Evolutionary conservation across 148 eudicot species (phyloP).

Genomic region (Nepenthes gracilis): DNA sequence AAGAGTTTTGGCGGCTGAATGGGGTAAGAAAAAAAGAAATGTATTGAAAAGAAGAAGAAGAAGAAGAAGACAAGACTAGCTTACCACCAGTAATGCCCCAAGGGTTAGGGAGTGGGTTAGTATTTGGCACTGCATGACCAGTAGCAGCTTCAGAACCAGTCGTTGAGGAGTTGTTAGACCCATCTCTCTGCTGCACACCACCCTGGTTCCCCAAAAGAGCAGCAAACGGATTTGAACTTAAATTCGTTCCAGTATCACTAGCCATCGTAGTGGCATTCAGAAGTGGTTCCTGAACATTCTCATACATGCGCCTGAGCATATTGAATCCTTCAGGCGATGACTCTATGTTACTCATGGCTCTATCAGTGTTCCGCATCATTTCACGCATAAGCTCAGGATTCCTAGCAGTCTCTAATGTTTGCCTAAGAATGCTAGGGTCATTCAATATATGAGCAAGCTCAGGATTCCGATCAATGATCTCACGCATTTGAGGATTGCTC

Average conservation of each 20-base stretch:
- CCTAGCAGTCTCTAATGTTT: slow-evolving; percentile 90
- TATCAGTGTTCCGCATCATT: slow-evolving; percentile 98
- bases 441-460: slow-evolving; percentile 91
- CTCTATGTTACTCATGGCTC: slow-evolving; percentile 99
- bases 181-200: slow-evolving; percentile 55
- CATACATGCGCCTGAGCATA: slow-evolving; percentile 98
- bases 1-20: background rate
- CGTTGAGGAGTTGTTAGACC: slow-evolving; percentile 43
- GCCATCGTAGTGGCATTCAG: slow-evolving; percentile 85
- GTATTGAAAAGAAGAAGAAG: background rate
- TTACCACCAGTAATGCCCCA: slow-evolving; percentile 73
- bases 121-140: slow-evolving; percentile 51
- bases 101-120: slow-evolving; percentile 87
- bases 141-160: slow-evolving; percentile 47
- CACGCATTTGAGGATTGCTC: slow-evolving; percentile 97
- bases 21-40: background rate
- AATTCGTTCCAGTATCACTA: slow-evolving; percentile 51
- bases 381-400: slow-evolving; percentile 98
- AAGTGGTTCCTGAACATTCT: slow-evolving; percentile 95
- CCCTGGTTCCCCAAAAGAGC: slow-evolving; percentile 80
- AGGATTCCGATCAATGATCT: slow-evolving; percentile 89
- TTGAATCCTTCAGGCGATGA: slow-evolving; percentile 97
- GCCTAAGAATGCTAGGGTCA: slow-evolving; percentile 89
- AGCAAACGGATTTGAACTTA: slow-evolving; percentile 67
- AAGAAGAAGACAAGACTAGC: slow-evolving; percentile 8